Base-by-base conservation (phyloP, 495 filamentous ascomycete genomes). In the Aspergillus incahuasiensis region DNA sequence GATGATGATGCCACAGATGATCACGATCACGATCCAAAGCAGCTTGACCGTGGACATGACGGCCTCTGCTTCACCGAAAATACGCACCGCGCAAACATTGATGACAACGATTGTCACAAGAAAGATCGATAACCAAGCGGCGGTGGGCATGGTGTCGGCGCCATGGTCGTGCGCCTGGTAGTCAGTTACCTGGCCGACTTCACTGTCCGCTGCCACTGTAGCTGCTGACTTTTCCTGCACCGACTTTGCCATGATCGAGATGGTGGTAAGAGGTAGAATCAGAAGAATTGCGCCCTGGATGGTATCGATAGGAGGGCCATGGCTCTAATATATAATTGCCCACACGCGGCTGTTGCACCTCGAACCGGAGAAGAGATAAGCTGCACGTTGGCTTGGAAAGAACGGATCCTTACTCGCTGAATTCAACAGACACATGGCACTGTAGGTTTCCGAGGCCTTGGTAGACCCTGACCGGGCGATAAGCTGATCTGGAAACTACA, bases 11-110 rank as follows among this genome's bases (percentile, higher is more conserved):
- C 59, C 25, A 1, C 58, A 61, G 51, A 78, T 70, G 54, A 79
- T 76, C 48, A 78, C 78, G 40, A 71, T 60, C 48, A 74, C 57
- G 46, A 73, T 73, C 46, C 74, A 75, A 12, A 63, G 18, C 41
- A 82, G 70, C 59, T 81, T 86, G 65, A 76, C 74, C 54, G 60
- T 70, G 6, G 73, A 70, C 24, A 75, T 68, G 18, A 70, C 61
- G 50, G 82, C 81, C 54, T 84, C 81, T 32, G 74, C 72, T 57
- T 84, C 81, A 42, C 73, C 81, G 57, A 80, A 84, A 47, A 78
- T 70, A 42, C 62, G 71, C 20, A 80, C 75, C 1, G 75, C 78
- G 38, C 71, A 75, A 16, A 79, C 42, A 54, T 76, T 72, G 57
- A 81, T 66, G 25, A 70, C 19, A 46, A 76, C 59, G 24, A 80